A percentile compares a stretch with the other conserved stretches of the same genome.
Evolutionary conservation across 2,329 filamentous ascomycete genomes (phyloP).

Genomic region (Microdochium nivale): DNA sequence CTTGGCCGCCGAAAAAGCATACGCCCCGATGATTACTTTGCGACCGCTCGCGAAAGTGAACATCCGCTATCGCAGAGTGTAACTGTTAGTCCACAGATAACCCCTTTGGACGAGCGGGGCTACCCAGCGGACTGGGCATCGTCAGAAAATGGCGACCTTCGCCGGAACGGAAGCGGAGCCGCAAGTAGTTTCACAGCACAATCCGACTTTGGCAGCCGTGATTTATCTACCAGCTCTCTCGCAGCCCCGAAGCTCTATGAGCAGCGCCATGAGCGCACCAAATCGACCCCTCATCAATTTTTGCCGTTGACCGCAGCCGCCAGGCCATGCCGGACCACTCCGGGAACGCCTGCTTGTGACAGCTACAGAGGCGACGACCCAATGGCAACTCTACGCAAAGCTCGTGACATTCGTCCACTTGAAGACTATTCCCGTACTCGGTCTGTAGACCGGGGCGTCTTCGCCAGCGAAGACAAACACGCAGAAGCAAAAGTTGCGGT

Average conservation of each 20-base stretch:
- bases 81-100: constrained; percentile 54
- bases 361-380: constrained; percentile 22
- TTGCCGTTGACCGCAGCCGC: constrained; percentile 28
- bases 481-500: constrained; percentile 55
- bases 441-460: constrained; percentile 55
- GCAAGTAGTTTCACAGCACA: constrained; percentile 26
- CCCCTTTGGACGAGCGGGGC: not conserved
- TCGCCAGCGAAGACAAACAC: constrained; percentile 54
- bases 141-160: constrained; percentile 25
- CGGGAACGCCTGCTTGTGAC: constrained; percentile 28
- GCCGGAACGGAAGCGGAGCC: constrained; percentile 22
- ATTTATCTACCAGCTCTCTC: constrained; percentile 18
- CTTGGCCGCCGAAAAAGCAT: constrained; percentile 41
- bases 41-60: constrained; percentile 40
- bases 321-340: constrained; percentile 23
- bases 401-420: constrained; percentile 26
- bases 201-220: constrained; percentile 20
- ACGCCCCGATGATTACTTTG: constrained; percentile 46
- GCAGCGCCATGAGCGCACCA: constrained; percentile 34
- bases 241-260: constrained; percentile 19
- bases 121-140: constrained; percentile 15
- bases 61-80: constrained; percentile 71
- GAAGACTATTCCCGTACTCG: constrained; percentile 46
- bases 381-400: constrained; percentile 34
- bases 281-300: constrained; percentile 35